Evolutionary conservation across 2,329 filamentous ascomycete species (phyloP).

Genomic region (Cladobotryum protrusum): DNA sequence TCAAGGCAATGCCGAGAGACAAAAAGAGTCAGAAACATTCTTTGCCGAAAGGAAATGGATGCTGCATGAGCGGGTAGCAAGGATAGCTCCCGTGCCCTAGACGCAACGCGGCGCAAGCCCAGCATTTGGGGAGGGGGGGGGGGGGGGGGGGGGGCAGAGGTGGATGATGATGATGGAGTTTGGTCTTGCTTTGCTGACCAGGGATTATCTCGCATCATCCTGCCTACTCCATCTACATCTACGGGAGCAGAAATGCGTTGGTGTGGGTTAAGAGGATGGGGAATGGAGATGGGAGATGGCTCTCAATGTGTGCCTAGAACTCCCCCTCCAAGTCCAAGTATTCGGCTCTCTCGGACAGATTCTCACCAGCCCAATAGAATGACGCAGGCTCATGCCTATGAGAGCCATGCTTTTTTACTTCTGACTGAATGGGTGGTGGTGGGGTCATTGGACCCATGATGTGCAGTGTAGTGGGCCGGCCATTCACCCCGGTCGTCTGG

Average conservation of each 20-base stretch:
- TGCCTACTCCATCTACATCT: too few relatives aligned
- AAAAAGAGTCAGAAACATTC: neutral
- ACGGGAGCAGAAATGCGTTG: neutral
- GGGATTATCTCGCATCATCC: neutral
- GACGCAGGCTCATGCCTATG: neutral
- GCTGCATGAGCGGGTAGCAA: constrained; percentile 39
- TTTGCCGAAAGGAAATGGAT: constrained; percentile 7
- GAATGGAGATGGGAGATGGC: neutral
- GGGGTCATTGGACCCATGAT: constrained; percentile 3
- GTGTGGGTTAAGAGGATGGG: neutral
- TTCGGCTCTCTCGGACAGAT: constrained; percentile 2
- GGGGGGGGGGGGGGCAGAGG: neutral
- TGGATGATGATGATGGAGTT: neutral
- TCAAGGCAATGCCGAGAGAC: neutral
- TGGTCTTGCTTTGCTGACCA: too few relatives aligned
- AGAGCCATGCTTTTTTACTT: neutral
- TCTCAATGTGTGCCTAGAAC: neutral
- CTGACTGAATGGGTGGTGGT: neutral
- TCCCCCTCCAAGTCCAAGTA: neutral
- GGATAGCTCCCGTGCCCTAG: constrained; percentile 21
- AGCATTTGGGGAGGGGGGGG: neutral
- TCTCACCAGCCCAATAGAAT: neutral
- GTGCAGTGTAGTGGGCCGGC: neutral
- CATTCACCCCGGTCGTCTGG: neutral
- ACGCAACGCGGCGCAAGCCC: constrained; percentile 8